phyloP scores from a whole-genome alignment of 2,329 filamentous ascomycete genomes.

The Diaporthe sp. region DNA sequence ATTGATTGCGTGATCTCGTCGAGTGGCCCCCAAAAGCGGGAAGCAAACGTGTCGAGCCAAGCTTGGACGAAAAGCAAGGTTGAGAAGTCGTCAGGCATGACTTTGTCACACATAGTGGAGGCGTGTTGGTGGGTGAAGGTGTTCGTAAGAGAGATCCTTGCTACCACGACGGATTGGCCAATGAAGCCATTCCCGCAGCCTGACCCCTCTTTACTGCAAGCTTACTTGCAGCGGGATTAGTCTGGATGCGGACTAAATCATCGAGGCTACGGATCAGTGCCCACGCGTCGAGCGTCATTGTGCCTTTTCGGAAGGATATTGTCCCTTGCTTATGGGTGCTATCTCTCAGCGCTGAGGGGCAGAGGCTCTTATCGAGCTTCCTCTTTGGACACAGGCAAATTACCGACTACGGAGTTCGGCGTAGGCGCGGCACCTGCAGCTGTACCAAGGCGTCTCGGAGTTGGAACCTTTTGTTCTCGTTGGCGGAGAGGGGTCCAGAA shows the following conservation, averaged over 20 bases:
- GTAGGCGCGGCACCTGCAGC: neutral
- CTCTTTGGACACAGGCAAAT: slow-evolving; percentile 21
- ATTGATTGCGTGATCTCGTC: neutral
- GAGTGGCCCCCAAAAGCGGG: neutral
- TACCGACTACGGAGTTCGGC: slow-evolving; percentile 26
- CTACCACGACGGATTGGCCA: slow-evolving; percentile 8
- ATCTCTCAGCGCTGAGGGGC: neutral
- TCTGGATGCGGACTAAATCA: slow-evolving; percentile 17
- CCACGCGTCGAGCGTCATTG: slow-evolving; percentile 9
- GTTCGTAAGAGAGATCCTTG: slow-evolving; percentile 22
- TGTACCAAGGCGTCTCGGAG: slow-evolving; percentile 2
- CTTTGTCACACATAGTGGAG: neutral
- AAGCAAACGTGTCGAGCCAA: neutral
- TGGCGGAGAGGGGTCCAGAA: neutral
- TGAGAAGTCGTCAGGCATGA: slow-evolving; percentile 31
- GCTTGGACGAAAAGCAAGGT: neutral
- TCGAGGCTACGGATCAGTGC: neutral
- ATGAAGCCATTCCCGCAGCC: neutral
- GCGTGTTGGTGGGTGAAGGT: neutral
- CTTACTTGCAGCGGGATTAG: slow-evolving; percentile 34
- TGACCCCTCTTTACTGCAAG: slow-evolving; percentile 23
- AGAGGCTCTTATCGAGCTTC: slow-evolving; percentile 18
- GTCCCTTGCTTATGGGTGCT: slow-evolving; percentile 32
- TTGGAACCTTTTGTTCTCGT: neutral
- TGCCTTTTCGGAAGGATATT: slow-evolving; percentile 31